Conservation (phyloP, 148 eudicot species). For the Chenopodium formosanum region DNA sequence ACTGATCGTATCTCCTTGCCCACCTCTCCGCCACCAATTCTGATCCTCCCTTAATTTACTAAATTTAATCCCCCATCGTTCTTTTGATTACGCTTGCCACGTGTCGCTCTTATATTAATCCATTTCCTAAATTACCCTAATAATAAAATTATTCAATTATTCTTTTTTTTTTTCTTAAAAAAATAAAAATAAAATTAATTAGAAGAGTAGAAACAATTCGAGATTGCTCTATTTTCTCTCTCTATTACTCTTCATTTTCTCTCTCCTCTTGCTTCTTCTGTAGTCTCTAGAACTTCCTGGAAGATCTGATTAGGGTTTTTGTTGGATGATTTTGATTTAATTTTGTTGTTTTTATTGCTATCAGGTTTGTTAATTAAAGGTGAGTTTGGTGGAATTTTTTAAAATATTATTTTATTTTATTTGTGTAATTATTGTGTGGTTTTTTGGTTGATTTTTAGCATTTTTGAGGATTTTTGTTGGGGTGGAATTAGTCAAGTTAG, state of each 20-base stretch:
- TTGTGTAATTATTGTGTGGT: not conserved
- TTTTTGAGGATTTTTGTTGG: not conserved
- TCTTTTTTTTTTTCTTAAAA: not conserved
- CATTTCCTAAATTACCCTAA: slow-evolving; percentile 1
- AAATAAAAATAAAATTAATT: not conserved
- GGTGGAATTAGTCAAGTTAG: not conserved
- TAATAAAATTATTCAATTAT: not conserved
- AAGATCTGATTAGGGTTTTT: slow-evolving; percentile 42
- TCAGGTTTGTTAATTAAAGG: slow-evolving; percentile 12
- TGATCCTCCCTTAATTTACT: slow-evolving; percentile 20
- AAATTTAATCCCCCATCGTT: slow-evolving; percentile 33
- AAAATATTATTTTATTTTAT: not conserved
- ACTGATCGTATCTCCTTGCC: slow-evolving; percentile 58
- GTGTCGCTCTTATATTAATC: slow-evolving; percentile 36
- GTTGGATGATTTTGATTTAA: not conserved
- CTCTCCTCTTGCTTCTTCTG: slow-evolving; percentile 21
- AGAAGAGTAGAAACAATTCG: slow-evolving; percentile 19
- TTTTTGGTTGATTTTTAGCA: not conserved
- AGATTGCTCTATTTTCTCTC: slow-evolving; percentile 9
- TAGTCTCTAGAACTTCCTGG: slow-evolving; percentile 29
- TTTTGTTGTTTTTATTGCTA: no score
- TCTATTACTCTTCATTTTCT: not conserved
- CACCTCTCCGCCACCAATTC: slow-evolving; percentile 60
- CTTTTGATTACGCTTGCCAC: slow-evolving; percentile 56
- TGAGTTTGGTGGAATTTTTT: slow-evolving; percentile 28